Evolutionary conservation across 169 alveolate genomes (phyloP), one percentile per base, ranked within the genome.

Genomic region (Plasmodium ovale): DNA sequence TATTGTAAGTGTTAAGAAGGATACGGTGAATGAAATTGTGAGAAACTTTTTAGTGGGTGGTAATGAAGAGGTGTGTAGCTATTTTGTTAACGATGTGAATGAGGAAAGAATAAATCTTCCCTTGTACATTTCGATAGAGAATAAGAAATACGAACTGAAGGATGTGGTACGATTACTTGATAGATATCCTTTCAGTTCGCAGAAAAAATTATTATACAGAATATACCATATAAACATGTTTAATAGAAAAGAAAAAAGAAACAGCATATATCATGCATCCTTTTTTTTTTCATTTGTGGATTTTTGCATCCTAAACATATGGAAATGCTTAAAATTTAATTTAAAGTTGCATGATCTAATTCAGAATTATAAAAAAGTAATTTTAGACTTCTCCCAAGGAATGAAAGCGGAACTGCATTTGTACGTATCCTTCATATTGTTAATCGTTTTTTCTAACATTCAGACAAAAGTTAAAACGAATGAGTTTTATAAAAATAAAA

Each of bases 241-340:
- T 69, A 67, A 70, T 16, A 70, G 37, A 2, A 47, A 42, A 44
- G 47, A 47, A 4, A 72, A 56, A 25, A 12, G 39, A 35, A 59
- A 44, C 16, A 70, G 37, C 21, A 56, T 85, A 19, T 60, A 14
- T 60, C 91, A 68, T 35, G 27, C 42, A 12, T 85, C 77, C 29
- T 69, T 85, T 49, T 64, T 85, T 69, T 70, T 85, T 27, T 85
- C 91, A 7, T 59, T 85, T 56, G 44, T 85, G 85, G 91, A 85
- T 85, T 85, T 68, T 68, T 85, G 67, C 29, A 69, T 85, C 29
- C 23, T 85, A 68, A 85, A 69, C 27, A 85, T 85, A 27, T 85
- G 47, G 37, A 62, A 31, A 39, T 85, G 85, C 54, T 85, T 85
- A 49, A 85, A 69, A 56, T 42, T 14, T 42, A 71, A 69, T 51